Conservation (phyloP, 129 eudicot genomes). For the Helichrysum umbraculigerum region DNA sequence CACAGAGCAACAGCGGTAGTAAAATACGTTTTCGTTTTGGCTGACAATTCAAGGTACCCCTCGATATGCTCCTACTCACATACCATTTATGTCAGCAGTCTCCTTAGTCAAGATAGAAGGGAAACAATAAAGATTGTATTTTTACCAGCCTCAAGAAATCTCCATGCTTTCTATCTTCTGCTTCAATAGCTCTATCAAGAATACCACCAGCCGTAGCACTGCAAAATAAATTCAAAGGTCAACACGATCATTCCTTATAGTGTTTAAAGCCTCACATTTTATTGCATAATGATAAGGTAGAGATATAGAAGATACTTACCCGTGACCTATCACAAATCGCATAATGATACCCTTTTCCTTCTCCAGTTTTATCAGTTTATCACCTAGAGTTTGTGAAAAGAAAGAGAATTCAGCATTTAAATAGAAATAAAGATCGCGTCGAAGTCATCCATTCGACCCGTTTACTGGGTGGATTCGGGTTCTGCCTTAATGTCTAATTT, state of each 20-base stretch:
- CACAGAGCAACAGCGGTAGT: conserved; percentile 79
- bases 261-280: background rate
- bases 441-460: background rate
- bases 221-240: conserved; percentile 25
- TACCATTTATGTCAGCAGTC: background rate
- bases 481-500: background rate
- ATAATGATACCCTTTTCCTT: conserved; percentile 93
- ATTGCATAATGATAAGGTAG: background rate
- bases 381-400: conserved; percentile 51
- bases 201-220: conserved; percentile 90
- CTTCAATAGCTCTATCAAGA: conserved; percentile 88
- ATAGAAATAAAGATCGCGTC: background rate
- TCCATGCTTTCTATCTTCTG: conserved; percentile 87
- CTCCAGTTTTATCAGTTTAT: conserved; percentile 76
- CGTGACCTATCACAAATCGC: conserved; percentile 95
- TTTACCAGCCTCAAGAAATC: conserved; percentile 82
- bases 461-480: background rate
- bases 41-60: conserved; percentile 88
- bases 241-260: background rate
- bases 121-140: conserved; percentile 7
- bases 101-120: background rate
- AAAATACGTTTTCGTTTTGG: conserved; percentile 82
- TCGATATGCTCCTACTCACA: conserved; percentile 79
- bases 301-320: conserved; percentile 42
- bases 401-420: background rate